Evolutionary conservation across 148 eudicot species (phyloP), one percentile per base, ranked within the genome.

Genomic region (Euryodendron excelsum): DNA sequence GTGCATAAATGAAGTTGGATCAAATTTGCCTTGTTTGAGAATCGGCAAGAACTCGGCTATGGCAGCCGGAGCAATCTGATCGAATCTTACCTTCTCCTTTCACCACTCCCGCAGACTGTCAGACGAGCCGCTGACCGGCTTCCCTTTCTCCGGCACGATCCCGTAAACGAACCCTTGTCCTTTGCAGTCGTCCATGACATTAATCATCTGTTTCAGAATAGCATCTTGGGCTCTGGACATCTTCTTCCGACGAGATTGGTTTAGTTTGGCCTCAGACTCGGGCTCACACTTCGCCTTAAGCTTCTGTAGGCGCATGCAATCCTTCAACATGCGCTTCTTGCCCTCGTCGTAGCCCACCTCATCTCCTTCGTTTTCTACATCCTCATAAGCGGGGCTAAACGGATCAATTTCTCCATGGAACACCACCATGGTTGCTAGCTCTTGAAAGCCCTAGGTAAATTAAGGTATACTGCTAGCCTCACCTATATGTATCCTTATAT

Each of bases 191-290:
- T 85, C 88, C 87, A 84, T 84, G 45, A 87, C 74, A 73, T 87
- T 82, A 39, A 82, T 75, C 94, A 89, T 91, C 80, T 87, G 85
- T 82, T 88, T 91, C 34, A 91, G 82, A 44, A 90, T 70, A 6
- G 88, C 84, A 21, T 90, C 91, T 59, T 91, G 93, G 28, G 93
- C 84, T 55, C 90, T 80, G 20, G 85, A 79, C 90, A 90, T 90
- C 81, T 90, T 91, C 72, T 88, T 90, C 75, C 87, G 62, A 21
- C 91, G 58, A 0, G 90, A 87, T 45, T 84, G 88, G 36, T 87
- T 86, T 45, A 80, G 79, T 73, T 75, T 85, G 36, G 61, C 63
- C 71, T 36, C 58, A 20, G 65, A 33, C 18, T 34, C 79, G 2
- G 63, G 41, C 50, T 37, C 69, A 21, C 50, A 69, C 61, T 78